Conservation (phyloP, 139 green algal species). For the Deuterostichococcus epilithicus region DNA sequence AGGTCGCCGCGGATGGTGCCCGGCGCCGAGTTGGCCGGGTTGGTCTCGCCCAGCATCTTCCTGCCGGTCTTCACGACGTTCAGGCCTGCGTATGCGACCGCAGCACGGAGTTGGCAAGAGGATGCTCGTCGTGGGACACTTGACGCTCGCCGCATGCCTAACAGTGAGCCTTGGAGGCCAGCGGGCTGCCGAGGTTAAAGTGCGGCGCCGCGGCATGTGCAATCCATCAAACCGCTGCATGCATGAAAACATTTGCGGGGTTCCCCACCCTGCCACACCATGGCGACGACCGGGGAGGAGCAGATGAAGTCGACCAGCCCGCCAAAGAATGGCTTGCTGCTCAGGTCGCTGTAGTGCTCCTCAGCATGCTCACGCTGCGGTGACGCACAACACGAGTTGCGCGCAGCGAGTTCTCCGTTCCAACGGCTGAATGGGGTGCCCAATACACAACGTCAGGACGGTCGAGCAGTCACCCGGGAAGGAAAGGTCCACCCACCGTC, state of each 20-base stretch:
- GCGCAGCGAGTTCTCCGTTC: background rate
- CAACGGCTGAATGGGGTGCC: background rate
- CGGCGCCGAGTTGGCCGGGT: slow-evolving; percentile 72
- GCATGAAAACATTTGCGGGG: too few relatives aligned
- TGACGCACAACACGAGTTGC: background rate
- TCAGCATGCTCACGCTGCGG: slow-evolving; percentile 65
- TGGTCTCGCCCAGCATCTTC: slow-evolving; percentile 89
- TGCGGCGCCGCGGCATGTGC: too few relatives aligned
- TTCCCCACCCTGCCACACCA: slow-evolving; percentile 72
- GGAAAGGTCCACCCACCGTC: background rate
- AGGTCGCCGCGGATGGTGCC: slow-evolving; percentile 88
- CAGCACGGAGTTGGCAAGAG: too few relatives aligned
- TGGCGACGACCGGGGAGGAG: slow-evolving; percentile 80
- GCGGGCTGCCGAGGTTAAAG: too few relatives aligned
- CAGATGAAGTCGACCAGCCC: slow-evolving; percentile 81
- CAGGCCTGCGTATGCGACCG: background rate
- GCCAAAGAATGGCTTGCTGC: slow-evolving; percentile 84
- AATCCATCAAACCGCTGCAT: too few relatives aligned
- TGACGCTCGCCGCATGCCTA: too few relatives aligned
- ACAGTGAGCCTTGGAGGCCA: too few relatives aligned
- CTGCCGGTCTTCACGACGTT: slow-evolving; percentile 33
- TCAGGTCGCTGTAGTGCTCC: slow-evolving; percentile 89
- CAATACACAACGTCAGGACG: background rate
- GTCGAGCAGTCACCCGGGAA: slow-evolving; percentile 14
- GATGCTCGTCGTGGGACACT: too few relatives aligned